A percentile compares a stretch with the other conserved stretches of the same genome.
Evolutionary conservation across 2,329 filamentous ascomycete genomes (phyloP).

Genomic region (Trichoderma sp.): DNA sequence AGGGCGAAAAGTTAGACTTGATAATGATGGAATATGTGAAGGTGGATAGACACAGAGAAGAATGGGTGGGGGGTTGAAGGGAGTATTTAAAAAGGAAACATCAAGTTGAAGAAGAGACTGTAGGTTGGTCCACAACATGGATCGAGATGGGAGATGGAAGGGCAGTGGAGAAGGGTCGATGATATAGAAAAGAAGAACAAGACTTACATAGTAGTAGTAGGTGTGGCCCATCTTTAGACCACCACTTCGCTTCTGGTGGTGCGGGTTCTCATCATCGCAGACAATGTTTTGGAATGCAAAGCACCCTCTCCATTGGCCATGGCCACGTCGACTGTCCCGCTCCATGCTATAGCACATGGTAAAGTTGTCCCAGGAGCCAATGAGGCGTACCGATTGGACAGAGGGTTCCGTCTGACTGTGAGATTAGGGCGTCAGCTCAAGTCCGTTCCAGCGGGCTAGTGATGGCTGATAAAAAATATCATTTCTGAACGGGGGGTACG

Average conservation of each 20-base stretch:
- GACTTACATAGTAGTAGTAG: conserved; percentile 86
- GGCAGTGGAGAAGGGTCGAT: not conserved
- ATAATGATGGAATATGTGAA: not conserved
- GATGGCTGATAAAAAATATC: conserved; percentile 1
- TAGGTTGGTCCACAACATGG: not conserved
- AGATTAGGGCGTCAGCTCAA: conserved; percentile 26
- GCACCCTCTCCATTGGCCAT: conserved; percentile 81
- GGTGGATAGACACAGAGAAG: not conserved
- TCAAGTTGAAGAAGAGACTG: not conserved
- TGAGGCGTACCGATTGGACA: conserved; percentile 69
- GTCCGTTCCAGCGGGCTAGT: conserved; percentile 4
- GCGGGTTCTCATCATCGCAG: conserved; percentile 66
- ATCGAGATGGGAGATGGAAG: not conserved
- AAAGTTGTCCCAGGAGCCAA: conserved; percentile 97
- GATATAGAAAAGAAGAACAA: conserved; percentile 18
- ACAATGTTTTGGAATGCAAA: conserved; percentile 83
- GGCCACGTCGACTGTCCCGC: conserved; percentile 70
- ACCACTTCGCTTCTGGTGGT: conserved; percentile 58
- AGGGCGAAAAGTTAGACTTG: not conserved
- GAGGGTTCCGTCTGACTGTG: conserved; percentile 59
- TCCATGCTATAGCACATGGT: conserved; percentile 74
- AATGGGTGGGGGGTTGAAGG: not conserved
- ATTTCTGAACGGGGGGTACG: not conserved
- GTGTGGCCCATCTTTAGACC: conserved; percentile 88
- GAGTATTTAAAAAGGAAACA: not conserved